A percentile compares a stretch with the other conserved stretches of the same genome.
Conservation (phyloP, 1,284 basidiomycete genomes). For the Vanrija sp. region DNA sequence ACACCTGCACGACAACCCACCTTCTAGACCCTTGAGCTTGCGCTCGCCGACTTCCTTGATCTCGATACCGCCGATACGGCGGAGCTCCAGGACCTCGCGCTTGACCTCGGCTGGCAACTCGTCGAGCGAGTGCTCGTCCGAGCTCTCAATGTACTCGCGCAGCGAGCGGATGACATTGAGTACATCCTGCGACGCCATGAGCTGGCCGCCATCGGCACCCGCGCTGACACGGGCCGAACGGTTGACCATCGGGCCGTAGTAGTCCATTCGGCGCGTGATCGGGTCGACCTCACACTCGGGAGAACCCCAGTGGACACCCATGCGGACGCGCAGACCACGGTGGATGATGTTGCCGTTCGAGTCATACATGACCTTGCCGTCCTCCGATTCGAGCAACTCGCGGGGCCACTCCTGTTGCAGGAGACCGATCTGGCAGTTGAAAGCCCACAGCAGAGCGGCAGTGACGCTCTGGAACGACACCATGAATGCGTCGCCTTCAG, state of each 20-base stretch:
- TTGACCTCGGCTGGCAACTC: slow-evolving; percentile 44
- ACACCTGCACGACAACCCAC: slow-evolving; percentile 17
- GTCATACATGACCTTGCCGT: slow-evolving; percentile 79
- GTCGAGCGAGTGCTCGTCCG: slow-evolving; percentile 53
- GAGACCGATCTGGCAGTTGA: slow-evolving; percentile 82
- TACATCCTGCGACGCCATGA: slow-evolving; percentile 88
- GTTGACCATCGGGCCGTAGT: slow-evolving; percentile 91
- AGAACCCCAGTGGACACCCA: slow-evolving; percentile 93
- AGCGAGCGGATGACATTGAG: slow-evolving; percentile 68
- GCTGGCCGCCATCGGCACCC: slow-evolving; percentile 86
- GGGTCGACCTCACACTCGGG: slow-evolving; percentile 92
- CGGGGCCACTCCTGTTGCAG: slow-evolving; percentile 87
- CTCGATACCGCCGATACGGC: slow-evolving; percentile 69
- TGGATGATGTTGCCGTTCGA: slow-evolving; percentile 67
- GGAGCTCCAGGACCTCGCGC: slow-evolving; percentile 50
- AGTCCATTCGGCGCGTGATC: slow-evolving; percentile 95
- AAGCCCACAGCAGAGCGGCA: slow-evolving; percentile 85
- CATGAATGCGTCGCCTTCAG: slow-evolving; percentile 99
- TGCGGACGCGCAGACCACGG: slow-evolving; percentile 87
- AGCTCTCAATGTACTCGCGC: slow-evolving; percentile 44
- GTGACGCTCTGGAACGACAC: slow-evolving; percentile 90
- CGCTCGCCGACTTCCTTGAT: slow-evolving; percentile 74
- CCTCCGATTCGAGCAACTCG: slow-evolving; percentile 89
- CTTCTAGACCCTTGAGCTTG: slow-evolving; percentile 88
- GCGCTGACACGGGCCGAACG: slow-evolving; percentile 82